Percentiles rank a stretch among this genome's conserved stretches.
Evolutionary conservation across 129 eudicot species (phyloP).

Genomic region (Solidago caesia): DNA sequence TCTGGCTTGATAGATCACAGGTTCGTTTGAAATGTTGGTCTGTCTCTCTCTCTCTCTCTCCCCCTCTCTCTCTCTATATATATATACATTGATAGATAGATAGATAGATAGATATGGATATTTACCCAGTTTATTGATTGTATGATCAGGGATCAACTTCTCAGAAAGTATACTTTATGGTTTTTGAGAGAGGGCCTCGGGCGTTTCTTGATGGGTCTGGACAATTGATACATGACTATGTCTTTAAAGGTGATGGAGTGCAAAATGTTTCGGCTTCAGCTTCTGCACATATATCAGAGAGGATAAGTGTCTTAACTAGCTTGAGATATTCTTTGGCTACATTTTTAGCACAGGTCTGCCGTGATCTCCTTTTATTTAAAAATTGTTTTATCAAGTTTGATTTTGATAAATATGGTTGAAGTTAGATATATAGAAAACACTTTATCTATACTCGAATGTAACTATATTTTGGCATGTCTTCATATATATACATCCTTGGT

Average conservation of each 20-base stretch:
- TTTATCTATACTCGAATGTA: neutral
- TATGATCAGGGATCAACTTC: constrained; percentile 65
- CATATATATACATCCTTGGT: neutral
- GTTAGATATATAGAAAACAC: neutral
- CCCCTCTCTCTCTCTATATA: too few relatives aligned
- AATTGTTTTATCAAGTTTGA: neutral
- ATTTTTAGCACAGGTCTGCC: constrained; percentile 83
- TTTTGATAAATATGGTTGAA: constrained; percentile 14
- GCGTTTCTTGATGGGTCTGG: constrained; percentile 70
- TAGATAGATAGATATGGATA: neutral
- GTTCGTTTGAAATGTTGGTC: constrained; percentile 29
- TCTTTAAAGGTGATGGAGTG: constrained; percentile 66
- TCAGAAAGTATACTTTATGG: constrained; percentile 79
- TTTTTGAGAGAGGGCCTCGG: constrained; percentile 82
- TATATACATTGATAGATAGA: too few relatives aligned
- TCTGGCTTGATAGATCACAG: constrained; percentile 89
- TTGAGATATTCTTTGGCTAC: constrained; percentile 73
- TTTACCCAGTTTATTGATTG: neutral
- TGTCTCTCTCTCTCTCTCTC: too few relatives aligned
- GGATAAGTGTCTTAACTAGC: constrained; percentile 62
- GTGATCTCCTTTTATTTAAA: neutral
- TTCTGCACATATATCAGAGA: constrained; percentile 69
- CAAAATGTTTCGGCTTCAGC: constrained; percentile 62
- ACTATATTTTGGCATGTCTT: neutral
- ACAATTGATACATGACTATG: constrained; percentile 56